Percentiles rank a stretch among this genome's conserved stretches.
These are phyloP conservation scores for Porphyrellus cyaneotinctus DNA, from an alignment of 768 basidiomycete species.

Conservation along the genomic window DNA sequence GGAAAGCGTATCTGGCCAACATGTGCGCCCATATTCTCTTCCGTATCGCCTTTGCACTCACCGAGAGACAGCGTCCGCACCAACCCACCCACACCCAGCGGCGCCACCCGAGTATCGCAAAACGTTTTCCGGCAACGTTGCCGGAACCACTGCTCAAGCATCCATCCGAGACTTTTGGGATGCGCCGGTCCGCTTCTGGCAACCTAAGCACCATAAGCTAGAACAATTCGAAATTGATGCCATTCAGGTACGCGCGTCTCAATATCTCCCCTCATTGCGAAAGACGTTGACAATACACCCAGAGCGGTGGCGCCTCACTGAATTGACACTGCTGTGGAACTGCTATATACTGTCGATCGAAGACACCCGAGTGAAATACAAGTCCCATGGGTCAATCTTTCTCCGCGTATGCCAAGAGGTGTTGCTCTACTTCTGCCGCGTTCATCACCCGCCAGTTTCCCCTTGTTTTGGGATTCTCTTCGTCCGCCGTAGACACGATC, in stretches of 20 bases:
- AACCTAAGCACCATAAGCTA: slow-evolving; percentile 43
- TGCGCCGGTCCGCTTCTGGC: slow-evolving; percentile 58
- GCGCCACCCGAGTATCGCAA: slow-evolving; percentile 60
- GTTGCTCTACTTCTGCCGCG: slow-evolving; percentile 72
- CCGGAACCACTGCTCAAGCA: not conserved
- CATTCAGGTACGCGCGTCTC: slow-evolving; percentile 51
- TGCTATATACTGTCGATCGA: not conserved
- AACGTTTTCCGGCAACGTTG: slow-evolving; percentile 43
- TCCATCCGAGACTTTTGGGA: slow-evolving; percentile 59
- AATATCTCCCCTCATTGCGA: not conserved
- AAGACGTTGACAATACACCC: slow-evolving; percentile 1
- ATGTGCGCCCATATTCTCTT: slow-evolving; percentile 28
- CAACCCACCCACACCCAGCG: slow-evolving; percentile 57
- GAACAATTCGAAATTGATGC: slow-evolving; percentile 62
- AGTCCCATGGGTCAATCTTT: slow-evolving; percentile 56
- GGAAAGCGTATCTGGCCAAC: slow-evolving; percentile 54
- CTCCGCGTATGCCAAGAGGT: slow-evolving; percentile 84
- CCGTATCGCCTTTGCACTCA: not conserved
- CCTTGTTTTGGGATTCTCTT: slow-evolving; percentile 66
- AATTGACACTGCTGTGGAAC: slow-evolving; percentile 20
- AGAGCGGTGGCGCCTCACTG: slow-evolving; percentile 68
- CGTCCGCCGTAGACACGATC: slow-evolving; percentile 72
- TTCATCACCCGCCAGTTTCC: slow-evolving; percentile 79
- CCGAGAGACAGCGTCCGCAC: slow-evolving; percentile 33
- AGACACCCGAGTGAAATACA: not conserved